A percentile compares a stretch with the other conserved stretches of the same genome.
These are phyloP conservation scores for Leccinum rimulosum DNA, from an alignment of 768 basidiomycete species.

Conservation along the genomic window DNA sequence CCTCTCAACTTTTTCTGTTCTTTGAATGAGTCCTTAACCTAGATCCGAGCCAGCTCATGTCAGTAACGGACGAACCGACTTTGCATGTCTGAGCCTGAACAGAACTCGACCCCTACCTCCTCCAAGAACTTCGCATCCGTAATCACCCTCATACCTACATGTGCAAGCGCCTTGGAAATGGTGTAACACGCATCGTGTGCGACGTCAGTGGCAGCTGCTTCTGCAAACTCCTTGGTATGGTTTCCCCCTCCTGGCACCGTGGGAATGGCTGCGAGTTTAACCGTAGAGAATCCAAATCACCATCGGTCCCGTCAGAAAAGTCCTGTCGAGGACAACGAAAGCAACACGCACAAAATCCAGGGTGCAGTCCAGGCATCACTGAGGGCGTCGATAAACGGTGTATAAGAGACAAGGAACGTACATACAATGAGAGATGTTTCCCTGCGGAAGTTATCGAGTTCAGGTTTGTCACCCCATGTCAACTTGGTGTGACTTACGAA, in stretches of 20 bases:
- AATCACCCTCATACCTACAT: constrained; percentile 64
- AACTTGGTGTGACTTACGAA: constrained; percentile 53
- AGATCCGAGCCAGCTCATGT: background rate
- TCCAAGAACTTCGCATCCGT: constrained; percentile 61
- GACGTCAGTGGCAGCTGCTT: constrained; percentile 53
- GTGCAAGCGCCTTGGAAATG: constrained; percentile 69
- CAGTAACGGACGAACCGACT: background rate
- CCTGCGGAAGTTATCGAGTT: constrained; percentile 12
- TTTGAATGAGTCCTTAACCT: constrained; percentile 51
- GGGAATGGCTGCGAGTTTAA: constrained; percentile 60
- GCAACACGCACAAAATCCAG: constrained; percentile 47
- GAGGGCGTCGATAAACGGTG: background rate
- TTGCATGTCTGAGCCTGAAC: background rate
- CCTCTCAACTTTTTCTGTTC: constrained; percentile 35
- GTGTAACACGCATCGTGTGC: constrained; percentile 68
- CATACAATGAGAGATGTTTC: constrained; percentile 69
- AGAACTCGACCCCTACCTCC: constrained; percentile 38
- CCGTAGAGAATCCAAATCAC: background rate
- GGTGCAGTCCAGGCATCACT: constrained; percentile 69
- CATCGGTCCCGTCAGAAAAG: background rate
- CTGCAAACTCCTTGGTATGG: constrained; percentile 68
- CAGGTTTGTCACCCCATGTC: background rate
- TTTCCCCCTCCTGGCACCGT: constrained; percentile 71
- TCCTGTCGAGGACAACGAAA: background rate
- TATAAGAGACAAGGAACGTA: background rate